Base-by-base conservation (phyloP, 2,329 filamentous ascomycete species). In the Cladorrhinum sp. region DNA sequence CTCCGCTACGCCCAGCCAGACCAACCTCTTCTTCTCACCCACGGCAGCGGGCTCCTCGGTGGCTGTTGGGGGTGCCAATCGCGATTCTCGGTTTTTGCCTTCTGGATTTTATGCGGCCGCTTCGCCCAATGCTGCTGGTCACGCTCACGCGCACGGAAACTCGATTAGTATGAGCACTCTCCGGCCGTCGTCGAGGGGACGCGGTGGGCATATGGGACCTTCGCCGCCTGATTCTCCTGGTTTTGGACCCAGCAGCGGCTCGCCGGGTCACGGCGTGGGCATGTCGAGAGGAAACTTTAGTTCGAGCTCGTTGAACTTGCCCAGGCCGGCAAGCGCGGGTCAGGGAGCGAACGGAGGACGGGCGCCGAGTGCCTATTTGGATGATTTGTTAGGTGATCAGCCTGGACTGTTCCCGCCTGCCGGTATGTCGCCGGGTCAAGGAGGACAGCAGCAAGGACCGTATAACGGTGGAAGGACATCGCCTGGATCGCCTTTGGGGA, bases 11-110 rank as follows among this genome's bases (percentile, higher is more conserved):
- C 85, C 81, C 10, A 89, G 84, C 70, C 79, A 82, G 68, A 86
- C 86, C 39, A 91, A 89, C 64, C 81, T 98, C 16, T 99, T 99
- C 83, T 99, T 96, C 80, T 96, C 92, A 7, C 95, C 95, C 0
- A 98, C 95, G 0, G 93, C 93, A 1, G 86, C 84, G 7, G 82
- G 82, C 60, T 79, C 90, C 1, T 89, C 89, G 14, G 86, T 84
- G 42, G 77, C 81, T 14, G 79, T 80, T 60, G 79, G 81, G 55
- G 76, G 77, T 42, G 77, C 76, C 51, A 85, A 85, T 67, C 88
- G 93, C 57, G 86, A 84, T 62, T 96, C 91, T 1, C 80, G 81
- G n/a, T 96, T 94, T 72, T 81, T 97, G 20, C 94, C 94, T 16
- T 89, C 94, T 2, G 94, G 94, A 1, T 97, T 96, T 77, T 98